A percentile compares a stretch with the other conserved stretches of the same genome.
phyloP scores from a whole-genome alignment of 1,139 yeast genomes.

The Zygosaccharomyces pseudobailii region DNA sequence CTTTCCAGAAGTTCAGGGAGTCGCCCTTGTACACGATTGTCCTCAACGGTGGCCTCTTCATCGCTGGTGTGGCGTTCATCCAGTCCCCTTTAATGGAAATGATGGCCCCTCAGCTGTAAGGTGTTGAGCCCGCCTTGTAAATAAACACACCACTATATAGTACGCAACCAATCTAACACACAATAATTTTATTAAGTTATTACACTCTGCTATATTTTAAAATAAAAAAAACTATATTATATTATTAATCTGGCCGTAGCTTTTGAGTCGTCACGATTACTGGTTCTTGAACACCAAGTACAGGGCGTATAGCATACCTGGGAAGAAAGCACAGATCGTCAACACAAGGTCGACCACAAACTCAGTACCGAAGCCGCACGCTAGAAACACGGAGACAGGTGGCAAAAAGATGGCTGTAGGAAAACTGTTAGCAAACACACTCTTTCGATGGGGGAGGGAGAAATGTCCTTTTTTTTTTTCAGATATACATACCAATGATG shows the following conservation, averaged over 20 bases:
- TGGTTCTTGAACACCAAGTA: conserved; percentile 46
- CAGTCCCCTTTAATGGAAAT: conserved; percentile 77
- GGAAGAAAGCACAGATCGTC: conserved; percentile 64
- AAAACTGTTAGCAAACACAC: conserved; percentile 9
- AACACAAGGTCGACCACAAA: conserved; percentile 59
- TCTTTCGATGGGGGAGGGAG: not conserved
- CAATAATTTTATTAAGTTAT: not conserved
- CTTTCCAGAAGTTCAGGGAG: conserved; percentile 49
- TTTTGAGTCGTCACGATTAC: not conserved
- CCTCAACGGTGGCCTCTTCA: conserved; percentile 58
- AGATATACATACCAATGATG: conserved; percentile 34
- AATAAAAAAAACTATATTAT: not conserved
- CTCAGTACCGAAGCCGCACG: conserved; percentile 55
- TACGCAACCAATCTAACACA: not conserved
- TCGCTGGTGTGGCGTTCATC: conserved; percentile 67
- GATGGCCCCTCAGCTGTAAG: conserved; percentile 65
- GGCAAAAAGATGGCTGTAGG: conserved; percentile 55
- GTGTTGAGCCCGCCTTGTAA: conserved; percentile 20
- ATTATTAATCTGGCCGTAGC: not conserved
- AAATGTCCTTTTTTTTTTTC: not conserved
- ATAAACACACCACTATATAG: conserved; percentile 2
- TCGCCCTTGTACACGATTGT: conserved; percentile 63
- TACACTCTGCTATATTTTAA: conserved; percentile 1
- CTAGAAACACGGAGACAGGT: conserved; percentile 67
- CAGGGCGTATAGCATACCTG: conserved; percentile 69